Evolutionary conservation across 2,329 filamentous ascomycete genomes (phyloP).

Genomic region (Colletotrichum liriopes): DNA sequence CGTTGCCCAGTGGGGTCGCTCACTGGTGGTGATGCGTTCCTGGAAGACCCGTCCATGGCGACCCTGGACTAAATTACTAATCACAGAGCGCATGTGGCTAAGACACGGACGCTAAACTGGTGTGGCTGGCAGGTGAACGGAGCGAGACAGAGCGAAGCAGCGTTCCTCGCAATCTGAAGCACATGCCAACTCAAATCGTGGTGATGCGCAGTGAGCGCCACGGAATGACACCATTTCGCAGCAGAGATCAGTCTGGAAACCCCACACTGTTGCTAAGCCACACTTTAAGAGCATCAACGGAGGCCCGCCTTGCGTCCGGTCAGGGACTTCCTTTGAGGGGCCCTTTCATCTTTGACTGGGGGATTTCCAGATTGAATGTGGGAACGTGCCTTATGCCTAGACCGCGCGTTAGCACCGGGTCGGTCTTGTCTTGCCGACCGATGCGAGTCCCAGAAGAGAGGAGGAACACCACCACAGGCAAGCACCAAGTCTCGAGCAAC

Average conservation of each 20-base stretch:
- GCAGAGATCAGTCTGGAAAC: constrained; percentile 15
- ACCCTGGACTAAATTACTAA: neutral
- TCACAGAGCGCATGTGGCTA: too few species aligned
- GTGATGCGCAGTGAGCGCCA: neutral
- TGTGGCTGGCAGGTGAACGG: constrained; percentile 19
- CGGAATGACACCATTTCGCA: constrained; percentile 32
- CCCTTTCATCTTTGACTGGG: constrained; percentile 12
- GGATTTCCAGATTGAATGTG: constrained; percentile 29
- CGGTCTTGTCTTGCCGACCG: constrained; percentile 35
- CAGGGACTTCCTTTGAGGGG: constrained; percentile 20
- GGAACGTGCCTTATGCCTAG: constrained; percentile 31
- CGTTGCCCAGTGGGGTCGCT: neutral
- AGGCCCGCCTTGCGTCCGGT: neutral
- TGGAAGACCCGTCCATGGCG: neutral
- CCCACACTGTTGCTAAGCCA: constrained; percentile 31
- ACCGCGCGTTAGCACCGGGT: constrained; percentile 28
- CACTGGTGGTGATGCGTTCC: neutral
- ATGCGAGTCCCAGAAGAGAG: constrained; percentile 32
- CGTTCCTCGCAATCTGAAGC: constrained; percentile 1
- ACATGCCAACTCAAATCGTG: constrained; percentile 3
- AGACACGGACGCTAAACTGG: neutral
- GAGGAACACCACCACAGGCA: neutral
- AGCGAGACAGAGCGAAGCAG: neutral
- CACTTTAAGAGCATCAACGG: constrained; percentile 12
- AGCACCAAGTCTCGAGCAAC: constrained; percentile 3